Evolutionary conservation across 2,329 filamentous ascomycete species (phyloP).

Genomic region (Orbilia javanica): DNA sequence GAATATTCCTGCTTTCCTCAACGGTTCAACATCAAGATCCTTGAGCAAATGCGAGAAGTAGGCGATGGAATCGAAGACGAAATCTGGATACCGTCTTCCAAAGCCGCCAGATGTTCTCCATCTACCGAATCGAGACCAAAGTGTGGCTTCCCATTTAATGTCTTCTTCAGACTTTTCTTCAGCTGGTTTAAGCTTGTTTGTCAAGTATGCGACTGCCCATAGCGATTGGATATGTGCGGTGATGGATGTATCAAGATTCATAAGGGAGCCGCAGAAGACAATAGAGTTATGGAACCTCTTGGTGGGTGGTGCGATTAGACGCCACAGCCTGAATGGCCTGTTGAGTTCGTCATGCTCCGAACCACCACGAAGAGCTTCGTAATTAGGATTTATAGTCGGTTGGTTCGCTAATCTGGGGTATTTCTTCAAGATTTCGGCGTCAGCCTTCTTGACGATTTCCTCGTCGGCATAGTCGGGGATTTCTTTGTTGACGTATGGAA

Average conservation of each 20-base stretch:
- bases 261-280: conserved; percentile 67
- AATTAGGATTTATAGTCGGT: conserved; percentile 68
- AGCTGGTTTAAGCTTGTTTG: conserved; percentile 67
- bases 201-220: conserved; percentile 77
- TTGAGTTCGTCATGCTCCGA: conserved; percentile 51
- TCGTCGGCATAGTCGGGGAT: conserved; percentile 64
- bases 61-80: conserved; percentile 81
- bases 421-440: conserved; percentile 70
- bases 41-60: conserved; percentile 76
- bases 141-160: conserved; percentile 71
- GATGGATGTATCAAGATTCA: conserved; percentile 67
- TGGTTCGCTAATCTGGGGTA: conserved; percentile 70
- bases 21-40: conserved; percentile 74
- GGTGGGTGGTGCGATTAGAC: conserved; percentile 46
- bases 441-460: conserved; percentile 67
- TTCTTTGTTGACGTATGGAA: conserved; percentile 66
- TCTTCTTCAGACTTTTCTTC: conserved; percentile 62
- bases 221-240: conserved; percentile 70
- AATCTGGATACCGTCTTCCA: conserved; percentile 74
- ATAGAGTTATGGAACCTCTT: conserved; percentile 62
- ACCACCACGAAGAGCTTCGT: conserved; percentile 65
- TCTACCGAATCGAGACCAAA: conserved; percentile 77
- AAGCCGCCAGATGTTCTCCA: conserved; percentile 78
- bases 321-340: conserved; percentile 53
- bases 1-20: conserved; percentile 70